Percentiles rank a stretch among this genome's conserved stretches.
These are phyloP conservation scores for Pseudomassariella vexata DNA, from an alignment of 2,329 filamentous ascomycete species.

Conservation along the genomic window DNA sequence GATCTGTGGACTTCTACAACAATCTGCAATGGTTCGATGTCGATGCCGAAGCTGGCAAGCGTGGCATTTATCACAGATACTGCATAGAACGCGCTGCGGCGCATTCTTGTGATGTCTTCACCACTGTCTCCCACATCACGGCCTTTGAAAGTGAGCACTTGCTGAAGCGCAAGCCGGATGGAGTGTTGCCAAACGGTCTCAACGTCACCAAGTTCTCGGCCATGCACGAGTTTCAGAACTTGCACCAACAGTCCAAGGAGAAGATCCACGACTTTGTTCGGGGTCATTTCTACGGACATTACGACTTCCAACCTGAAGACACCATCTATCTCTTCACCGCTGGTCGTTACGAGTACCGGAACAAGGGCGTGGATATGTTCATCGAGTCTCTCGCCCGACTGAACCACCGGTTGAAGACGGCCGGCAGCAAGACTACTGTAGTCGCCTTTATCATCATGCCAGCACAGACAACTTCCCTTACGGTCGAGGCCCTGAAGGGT, in stretches of 20 bases:
- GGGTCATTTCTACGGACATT: constrained; percentile 97
- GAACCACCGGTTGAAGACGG: constrained; percentile 83
- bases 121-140: constrained; percentile 96
- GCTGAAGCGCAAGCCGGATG: constrained; percentile 94
- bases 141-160: constrained; percentile 97
- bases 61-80: constrained; percentile 97
- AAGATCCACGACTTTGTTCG: constrained; percentile 98
- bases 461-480: constrained; percentile 89
- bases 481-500: constrained; percentile 91
- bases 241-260: constrained; percentile 93
- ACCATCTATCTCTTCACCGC: constrained; percentile 97
- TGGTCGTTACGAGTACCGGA: constrained; percentile 94
- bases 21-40: constrained; percentile 96
- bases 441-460: constrained; percentile 99
- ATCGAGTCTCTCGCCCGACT: constrained; percentile 92
- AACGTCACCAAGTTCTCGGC: constrained; percentile 99
- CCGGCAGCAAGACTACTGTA: constrained; percentile 85
- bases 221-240: constrained; percentile 97
- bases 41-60: constrained; percentile 92
- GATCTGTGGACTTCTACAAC: constrained; percentile 98
- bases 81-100: constrained; percentile 94
- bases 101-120: constrained; percentile 93
- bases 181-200: constrained; percentile 90
- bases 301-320: constrained; percentile 94
- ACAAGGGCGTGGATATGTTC: constrained; percentile 99